These are phyloP conservation scores for Fusarium sp. DNA, from an alignment of 2,329 filamentous ascomycete species.

Conservation along the genomic window DNA sequence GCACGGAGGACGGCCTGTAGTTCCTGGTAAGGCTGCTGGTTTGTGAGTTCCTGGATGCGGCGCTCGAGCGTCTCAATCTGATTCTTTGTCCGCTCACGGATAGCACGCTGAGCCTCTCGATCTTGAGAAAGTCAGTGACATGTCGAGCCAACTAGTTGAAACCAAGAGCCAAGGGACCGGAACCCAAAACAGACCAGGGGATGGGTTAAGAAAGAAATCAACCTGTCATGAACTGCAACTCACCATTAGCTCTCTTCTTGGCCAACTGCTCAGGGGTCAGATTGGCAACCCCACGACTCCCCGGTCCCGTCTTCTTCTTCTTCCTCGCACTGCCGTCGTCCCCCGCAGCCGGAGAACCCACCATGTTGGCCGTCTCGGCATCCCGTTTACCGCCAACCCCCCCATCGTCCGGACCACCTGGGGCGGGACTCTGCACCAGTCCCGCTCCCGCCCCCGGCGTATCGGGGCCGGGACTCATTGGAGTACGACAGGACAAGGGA, in stretches of 20 bases:
- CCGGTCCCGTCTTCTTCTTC: conserved; percentile 60
- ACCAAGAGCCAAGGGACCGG: not conserved
- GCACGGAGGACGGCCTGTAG: conserved; percentile 80
- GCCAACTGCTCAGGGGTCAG: conserved; percentile 80
- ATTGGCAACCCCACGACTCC: conserved; percentile 68
- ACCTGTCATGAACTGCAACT: conserved; percentile 39
- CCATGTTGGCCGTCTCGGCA: conserved; percentile 29
- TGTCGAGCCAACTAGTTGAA: conserved; percentile 1
- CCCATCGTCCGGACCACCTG: conserved; percentile 16
- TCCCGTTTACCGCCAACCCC: conserved; percentile 40
- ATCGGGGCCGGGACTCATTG: conserved; percentile 42
- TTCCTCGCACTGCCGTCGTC: conserved; percentile 49
- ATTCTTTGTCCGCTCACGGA: conserved; percentile 83
- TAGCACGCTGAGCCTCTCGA: conserved; percentile 86
- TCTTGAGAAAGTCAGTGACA: conserved; percentile 62
- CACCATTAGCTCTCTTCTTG: conserved; percentile 73
- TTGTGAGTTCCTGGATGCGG: conserved; percentile 80
- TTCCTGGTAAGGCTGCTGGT: conserved; percentile 85
- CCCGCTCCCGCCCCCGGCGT: conserved; percentile 24
- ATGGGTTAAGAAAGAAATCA: not conserved
- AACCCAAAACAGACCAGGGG: not conserved
- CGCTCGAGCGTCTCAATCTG: conserved; percentile 82
- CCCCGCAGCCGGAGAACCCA: conserved; percentile 33
- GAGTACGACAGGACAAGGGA: conserved; percentile 7
- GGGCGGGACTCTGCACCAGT: conserved; percentile 33